Evolutionary conservation across 495 filamentous ascomycete genomes (phyloP).

Genomic region (Hypoxylon fuscum): DNA sequence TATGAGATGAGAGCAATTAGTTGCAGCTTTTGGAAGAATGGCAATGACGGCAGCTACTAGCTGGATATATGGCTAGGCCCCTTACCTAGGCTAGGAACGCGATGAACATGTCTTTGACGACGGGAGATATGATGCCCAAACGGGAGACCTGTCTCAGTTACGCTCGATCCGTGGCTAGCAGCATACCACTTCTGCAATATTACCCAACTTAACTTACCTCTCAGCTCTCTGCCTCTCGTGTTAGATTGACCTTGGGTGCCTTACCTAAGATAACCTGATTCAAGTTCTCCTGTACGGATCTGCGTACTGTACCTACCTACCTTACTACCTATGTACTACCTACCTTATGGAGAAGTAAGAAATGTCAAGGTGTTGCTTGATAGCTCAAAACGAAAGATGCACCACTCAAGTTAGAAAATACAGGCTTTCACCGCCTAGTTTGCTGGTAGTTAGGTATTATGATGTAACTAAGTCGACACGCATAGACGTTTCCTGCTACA

Average conservation of each 20-base stretch:
- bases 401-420: slow-evolving; percentile 10
- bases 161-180: slow-evolving; percentile 16
- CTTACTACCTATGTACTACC: no score
- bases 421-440: slow-evolving; percentile 30
- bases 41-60: background rate
- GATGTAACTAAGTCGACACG: slow-evolving; percentile 40
- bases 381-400: slow-evolving; percentile 19
- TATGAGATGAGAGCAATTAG: background rate
- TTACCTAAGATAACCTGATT: no score
- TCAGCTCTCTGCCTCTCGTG: no score
- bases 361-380: background rate
- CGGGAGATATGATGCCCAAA: slow-evolving; percentile 11
- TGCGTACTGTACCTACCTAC: no score
- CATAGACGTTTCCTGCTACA: slow-evolving; percentile 28
- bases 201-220: no score
- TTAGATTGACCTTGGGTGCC: no score
- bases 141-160: slow-evolving; percentile 34
- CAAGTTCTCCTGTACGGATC: slow-evolving; percentile 10
- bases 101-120: slow-evolving; percentile 35
- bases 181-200: no score
- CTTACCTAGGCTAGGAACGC: background rate
- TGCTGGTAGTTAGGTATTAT: slow-evolving; percentile 29
- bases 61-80: background rate
- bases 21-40: background rate
- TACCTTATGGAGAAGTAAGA: no score